Evolutionary conservation across 371 early-diverging fungal species (phyloP).

Genomic region (Lichtheimia ornata): DNA sequence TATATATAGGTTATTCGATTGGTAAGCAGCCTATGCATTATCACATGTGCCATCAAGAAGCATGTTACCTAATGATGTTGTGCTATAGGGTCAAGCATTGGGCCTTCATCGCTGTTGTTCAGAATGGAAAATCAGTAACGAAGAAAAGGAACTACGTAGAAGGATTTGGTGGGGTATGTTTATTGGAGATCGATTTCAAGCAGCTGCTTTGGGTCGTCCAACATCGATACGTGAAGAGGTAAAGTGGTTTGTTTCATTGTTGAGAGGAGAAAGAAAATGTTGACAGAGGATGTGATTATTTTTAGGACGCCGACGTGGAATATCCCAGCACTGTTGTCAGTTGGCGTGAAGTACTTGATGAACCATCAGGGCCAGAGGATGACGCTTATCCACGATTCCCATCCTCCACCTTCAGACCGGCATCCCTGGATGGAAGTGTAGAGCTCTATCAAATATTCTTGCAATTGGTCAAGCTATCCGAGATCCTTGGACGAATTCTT

Average conservation of each 20-base stretch:
- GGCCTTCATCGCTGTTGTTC: slow-evolving; percentile 45
- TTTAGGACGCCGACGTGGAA: slow-evolving; percentile 41
- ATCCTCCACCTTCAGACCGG: slow-evolving; percentile 37
- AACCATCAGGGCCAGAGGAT: slow-evolving; percentile 21
- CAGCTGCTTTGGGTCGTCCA: slow-evolving; percentile 46
- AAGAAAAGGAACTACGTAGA: slow-evolving; percentile 47
- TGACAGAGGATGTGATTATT: neutral
- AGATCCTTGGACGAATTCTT: slow-evolving; percentile 46
- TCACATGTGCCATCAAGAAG: too few species aligned
- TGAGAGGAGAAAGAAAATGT: neutral
- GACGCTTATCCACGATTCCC: slow-evolving; percentile 33
- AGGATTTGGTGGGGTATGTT: slow-evolving; percentile 50
- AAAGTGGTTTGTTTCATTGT: neutral
- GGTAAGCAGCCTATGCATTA: too few species aligned
- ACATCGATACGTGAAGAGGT: slow-evolving; percentile 49
- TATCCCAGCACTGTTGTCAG: slow-evolving; percentile 38
- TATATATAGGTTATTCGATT: too few species aligned
- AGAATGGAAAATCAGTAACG: slow-evolving; percentile 45
- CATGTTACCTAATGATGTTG: too few species aligned
- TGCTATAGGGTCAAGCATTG: slow-evolving; percentile 34
- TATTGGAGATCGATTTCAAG: slow-evolving; percentile 44
- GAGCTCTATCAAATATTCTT: slow-evolving; percentile 44
- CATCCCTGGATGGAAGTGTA: slow-evolving; percentile 14
- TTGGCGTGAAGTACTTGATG: slow-evolving; percentile 46
- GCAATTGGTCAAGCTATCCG: slow-evolving; percentile 46